Percentiles rank a stretch among this genome's conserved stretches.
Conservation (phyloP, 2,329 filamentous ascomycete genomes). For the Alternaria brassicae region DNA sequence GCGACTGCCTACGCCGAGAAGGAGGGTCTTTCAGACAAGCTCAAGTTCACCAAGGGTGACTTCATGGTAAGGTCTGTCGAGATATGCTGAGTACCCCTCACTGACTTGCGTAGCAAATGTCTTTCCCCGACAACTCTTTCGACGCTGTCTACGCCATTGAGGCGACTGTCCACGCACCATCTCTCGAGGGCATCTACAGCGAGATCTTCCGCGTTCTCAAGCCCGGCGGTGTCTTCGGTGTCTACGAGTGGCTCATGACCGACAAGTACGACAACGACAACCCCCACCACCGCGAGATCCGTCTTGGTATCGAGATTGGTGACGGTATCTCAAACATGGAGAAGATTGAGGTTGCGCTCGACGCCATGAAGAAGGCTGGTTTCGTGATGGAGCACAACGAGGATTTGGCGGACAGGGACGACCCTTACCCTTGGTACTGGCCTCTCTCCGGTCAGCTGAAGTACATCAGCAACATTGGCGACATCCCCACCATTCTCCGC, state of each 20-base stretch:
- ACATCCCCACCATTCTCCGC: constrained; percentile 81
- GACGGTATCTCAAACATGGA: constrained; percentile 99
- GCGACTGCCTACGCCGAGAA: constrained; percentile 84
- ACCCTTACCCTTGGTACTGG: constrained; percentile 91
- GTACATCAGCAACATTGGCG: constrained; percentile 79
- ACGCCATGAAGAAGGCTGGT: constrained; percentile 84
- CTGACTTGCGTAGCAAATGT: constrained; percentile 74
- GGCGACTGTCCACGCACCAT: constrained; percentile 93
- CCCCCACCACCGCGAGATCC: constrained; percentile 84
- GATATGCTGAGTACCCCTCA: not conserved
- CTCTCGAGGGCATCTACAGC: constrained; percentile 87
- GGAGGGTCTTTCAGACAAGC: constrained; percentile 79
- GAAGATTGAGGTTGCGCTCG: constrained; percentile 78
- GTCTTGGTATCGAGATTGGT: constrained; percentile 92
- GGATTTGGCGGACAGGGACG: constrained; percentile 80
- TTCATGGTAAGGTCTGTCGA: constrained; percentile 72
- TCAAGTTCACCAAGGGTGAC: constrained; percentile 90
- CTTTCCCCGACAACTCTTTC: constrained; percentile 88
- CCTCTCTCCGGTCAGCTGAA: constrained; percentile 84
- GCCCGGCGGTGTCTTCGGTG: constrained; percentile 92
- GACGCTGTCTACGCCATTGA: constrained; percentile 98
- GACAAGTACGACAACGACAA: constrained; percentile 92
- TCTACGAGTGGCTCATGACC: constrained; percentile 99
- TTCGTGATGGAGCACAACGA: constrained; percentile 85
- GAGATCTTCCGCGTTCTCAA: constrained; percentile 96